Evolutionary conservation across 1,284 basidiomycete genomes (phyloP).

Genomic region (Anthracocystis walkeri): DNA sequence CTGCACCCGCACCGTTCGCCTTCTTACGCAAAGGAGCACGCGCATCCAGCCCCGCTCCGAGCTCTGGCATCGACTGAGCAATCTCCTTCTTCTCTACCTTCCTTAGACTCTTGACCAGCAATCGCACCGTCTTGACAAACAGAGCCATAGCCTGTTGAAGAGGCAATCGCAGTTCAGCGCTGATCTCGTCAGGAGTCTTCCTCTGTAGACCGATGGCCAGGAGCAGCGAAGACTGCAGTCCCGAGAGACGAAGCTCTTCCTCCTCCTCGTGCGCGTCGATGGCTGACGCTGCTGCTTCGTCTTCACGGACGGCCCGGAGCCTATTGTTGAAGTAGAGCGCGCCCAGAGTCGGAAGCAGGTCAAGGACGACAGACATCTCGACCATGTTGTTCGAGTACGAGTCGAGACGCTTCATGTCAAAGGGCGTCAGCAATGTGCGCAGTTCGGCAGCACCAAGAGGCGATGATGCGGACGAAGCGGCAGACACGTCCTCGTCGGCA

Average conservation of each 20-base stretch:
- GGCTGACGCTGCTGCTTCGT: conserved; percentile 49
- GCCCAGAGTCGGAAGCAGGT: conserved; percentile 85
- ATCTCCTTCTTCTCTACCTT: conserved; percentile 78
- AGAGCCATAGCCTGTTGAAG: conserved; percentile 89
- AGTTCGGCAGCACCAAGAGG: conserved; percentile 76
- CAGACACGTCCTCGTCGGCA: conserved; percentile 15
- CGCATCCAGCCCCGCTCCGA: conserved; percentile 22
- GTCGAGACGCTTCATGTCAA: conserved; percentile 94
- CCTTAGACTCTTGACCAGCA: conserved; percentile 82
- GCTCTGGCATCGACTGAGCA: conserved; percentile 45
- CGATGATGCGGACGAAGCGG: conserved; percentile 17
- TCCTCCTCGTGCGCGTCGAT: conserved; percentile 46
- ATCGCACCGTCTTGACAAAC: conserved; percentile 89
- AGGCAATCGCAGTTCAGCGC: conserved; percentile 77
- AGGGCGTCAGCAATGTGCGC: conserved; percentile 81
- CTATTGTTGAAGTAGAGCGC: conserved; percentile 82
- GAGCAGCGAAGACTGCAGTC: conserved; percentile 60
- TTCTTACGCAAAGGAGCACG: conserved; percentile 27
- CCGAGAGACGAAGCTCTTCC: conserved; percentile 55
- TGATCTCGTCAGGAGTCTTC: conserved; percentile 83
- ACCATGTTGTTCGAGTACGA: conserved; percentile 96
- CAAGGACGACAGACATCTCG: conserved; percentile 95
- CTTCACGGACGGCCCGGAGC: conserved; percentile 63
- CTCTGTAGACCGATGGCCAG: conserved; percentile 87
- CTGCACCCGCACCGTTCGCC: conserved; percentile 18